Percentiles rank a stretch among this genome's conserved stretches.
These are phyloP conservation scores for Agastache rugosa DNA, from an alignment of 257 asterid species.

Conservation along the genomic window DNA sequence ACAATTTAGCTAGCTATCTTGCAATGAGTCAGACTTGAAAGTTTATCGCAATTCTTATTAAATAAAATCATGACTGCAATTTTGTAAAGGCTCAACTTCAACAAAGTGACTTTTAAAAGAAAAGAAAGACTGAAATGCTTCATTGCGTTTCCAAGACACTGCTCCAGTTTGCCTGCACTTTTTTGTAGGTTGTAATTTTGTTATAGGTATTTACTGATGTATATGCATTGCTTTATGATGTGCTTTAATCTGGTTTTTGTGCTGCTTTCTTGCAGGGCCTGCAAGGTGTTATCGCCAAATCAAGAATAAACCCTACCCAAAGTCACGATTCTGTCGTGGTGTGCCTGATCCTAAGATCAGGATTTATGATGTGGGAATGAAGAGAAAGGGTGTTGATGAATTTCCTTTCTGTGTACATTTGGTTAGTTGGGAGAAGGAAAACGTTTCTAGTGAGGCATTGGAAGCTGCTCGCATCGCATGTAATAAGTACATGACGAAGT, in stretches of 20 bases:
- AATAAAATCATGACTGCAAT: no score
- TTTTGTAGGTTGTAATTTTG: no score
- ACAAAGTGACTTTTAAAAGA: not conserved
- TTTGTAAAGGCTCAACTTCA: not conserved
- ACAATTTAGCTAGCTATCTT: not conserved
- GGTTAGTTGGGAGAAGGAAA: conserved; percentile 28
- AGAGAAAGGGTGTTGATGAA: conserved; percentile 16
- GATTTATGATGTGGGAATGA: conserved; percentile 47
- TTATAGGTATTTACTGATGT: not conserved
- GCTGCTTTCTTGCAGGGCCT: not conserved
- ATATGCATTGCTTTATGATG: not conserved
- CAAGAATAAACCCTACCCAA: conserved; percentile 82
- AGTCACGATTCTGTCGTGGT: conserved; percentile 82
- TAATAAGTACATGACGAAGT: conserved; percentile 13
- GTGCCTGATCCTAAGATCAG: conserved; percentile 86
- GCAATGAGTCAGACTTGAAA: not conserved
- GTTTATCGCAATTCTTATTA: not conserved
- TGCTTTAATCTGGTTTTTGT: not conserved
- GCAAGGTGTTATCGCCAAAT: conserved; percentile 85
- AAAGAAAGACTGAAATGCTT: no score
- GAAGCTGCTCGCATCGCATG: conserved; percentile 13
- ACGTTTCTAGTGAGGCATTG: not conserved
- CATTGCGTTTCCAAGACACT: no score
- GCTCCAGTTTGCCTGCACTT: no score
- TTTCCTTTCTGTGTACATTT: conserved; percentile 18